Percentiles rank a stretch among this genome's conserved stretches.
Conservation (phyloP, 352 stramenopile genomes). For the Phytophthora pistaciae region DNA sequence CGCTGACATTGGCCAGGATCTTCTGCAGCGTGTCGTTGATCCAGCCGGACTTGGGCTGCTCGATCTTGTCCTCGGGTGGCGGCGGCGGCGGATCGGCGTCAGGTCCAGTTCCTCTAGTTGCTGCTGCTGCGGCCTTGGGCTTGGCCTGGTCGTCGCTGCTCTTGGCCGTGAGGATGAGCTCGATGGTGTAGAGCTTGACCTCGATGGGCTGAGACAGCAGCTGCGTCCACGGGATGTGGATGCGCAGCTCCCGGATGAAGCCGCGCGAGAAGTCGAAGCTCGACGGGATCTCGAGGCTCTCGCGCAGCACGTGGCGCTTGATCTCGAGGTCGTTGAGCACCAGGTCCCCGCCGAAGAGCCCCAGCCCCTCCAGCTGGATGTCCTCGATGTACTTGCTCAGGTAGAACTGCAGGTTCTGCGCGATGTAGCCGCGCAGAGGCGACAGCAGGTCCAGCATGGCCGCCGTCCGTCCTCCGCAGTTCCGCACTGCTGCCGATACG, state of each 20-base stretch:
- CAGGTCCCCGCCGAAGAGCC: slow-evolving; percentile 86
- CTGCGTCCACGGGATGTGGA: slow-evolving; percentile 92
- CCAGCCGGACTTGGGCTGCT: slow-evolving; percentile 85
- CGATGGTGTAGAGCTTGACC: slow-evolving; percentile 91
- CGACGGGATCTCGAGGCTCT: slow-evolving; percentile 88
- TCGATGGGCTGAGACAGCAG: slow-evolving; percentile 88
- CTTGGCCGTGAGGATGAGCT: slow-evolving; percentile 84
- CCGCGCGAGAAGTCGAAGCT: slow-evolving; percentile 88
- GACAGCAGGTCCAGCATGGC: slow-evolving; percentile 89
- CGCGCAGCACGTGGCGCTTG: slow-evolving; percentile 88
- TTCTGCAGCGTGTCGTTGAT: slow-evolving; percentile 82
- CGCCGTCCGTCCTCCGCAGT: not conserved
- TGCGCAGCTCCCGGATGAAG: slow-evolving; percentile 89
- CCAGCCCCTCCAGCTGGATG: slow-evolving; percentile 88
- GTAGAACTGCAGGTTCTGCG: slow-evolving; percentile 90
- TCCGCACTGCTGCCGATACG: not conserved
- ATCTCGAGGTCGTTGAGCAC: slow-evolving; percentile 91
- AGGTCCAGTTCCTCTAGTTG: not conserved
- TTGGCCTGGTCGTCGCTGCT: slow-evolving; percentile 33
- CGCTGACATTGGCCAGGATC: slow-evolving; percentile 84
- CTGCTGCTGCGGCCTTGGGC: slow-evolving; percentile 9
- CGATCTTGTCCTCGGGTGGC: slow-evolving; percentile 54
- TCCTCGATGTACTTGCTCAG: slow-evolving; percentile 92
- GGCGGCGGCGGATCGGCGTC: slow-evolving; percentile 3
- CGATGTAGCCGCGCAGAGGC: slow-evolving; percentile 86